These are phyloP conservation scores for Serendipita vermifera DNA, from an alignment of 768 basidiomycete species.

Conservation along the genomic window DNA sequence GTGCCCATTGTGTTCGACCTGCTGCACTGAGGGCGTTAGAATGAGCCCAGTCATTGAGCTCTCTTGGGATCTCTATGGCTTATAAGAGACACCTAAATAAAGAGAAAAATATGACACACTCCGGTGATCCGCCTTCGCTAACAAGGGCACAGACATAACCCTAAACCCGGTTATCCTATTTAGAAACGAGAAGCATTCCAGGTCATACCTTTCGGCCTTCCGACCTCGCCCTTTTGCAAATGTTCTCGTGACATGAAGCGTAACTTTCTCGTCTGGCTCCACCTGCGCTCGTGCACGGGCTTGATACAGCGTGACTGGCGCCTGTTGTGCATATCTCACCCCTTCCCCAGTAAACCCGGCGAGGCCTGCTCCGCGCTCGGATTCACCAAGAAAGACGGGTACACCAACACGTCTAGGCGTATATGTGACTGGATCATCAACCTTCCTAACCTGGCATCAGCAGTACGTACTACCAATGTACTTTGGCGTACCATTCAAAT, in stretches of 20 bases:
- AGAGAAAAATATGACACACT: neutral
- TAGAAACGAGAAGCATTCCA: neutral
- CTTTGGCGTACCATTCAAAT: neutral
- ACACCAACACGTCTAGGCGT: neutral
- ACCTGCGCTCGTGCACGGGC: neutral
- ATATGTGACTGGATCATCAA: neutral
- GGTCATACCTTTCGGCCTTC: neutral
- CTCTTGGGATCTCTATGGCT: neutral
- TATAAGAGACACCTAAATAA: neutral
- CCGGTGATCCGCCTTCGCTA: conserved; percentile 2
- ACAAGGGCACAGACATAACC: neutral
- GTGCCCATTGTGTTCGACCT: neutral
- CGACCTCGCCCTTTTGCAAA: neutral
- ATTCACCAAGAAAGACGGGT: neutral
- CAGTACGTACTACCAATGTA: neutral
- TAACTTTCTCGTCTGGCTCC: neutral
- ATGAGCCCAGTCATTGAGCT: neutral
- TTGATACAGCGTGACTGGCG: neutral
- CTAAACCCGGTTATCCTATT: neutral
- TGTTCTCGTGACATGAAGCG: neutral
- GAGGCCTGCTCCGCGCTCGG: neutral
- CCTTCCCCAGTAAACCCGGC: neutral
- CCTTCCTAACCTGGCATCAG: neutral
- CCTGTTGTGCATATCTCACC: neutral
- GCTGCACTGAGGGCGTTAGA: neutral